A percentile compares a stretch with the other conserved stretches of the same genome.
Evolutionary conservation across 495 filamentous ascomycete species (phyloP).

Genomic region (Halenospora varia): DNA sequence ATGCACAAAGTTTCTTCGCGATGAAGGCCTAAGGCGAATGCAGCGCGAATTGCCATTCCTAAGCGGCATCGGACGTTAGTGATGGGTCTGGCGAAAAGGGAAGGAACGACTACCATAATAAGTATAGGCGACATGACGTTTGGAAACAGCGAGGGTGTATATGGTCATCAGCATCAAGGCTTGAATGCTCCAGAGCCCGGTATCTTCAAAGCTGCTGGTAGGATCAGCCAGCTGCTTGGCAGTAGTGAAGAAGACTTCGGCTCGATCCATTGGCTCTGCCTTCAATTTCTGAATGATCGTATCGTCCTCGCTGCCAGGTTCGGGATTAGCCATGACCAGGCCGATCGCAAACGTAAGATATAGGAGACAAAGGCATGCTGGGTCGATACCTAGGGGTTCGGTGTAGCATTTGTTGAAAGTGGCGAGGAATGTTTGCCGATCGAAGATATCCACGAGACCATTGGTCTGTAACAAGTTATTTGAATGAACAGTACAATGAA

Average conservation of each 20-base stretch:
- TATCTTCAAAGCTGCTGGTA: slow-evolving; percentile 55
- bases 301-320: slow-evolving; percentile 41
- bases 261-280: slow-evolving; percentile 28
- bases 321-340: slow-evolving; percentile 51
- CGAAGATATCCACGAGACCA: slow-evolving; percentile 51
- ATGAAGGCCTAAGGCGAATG: slow-evolving; percentile 57
- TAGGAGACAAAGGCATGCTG: slow-evolving; percentile 39
- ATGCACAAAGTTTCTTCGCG: slow-evolving; percentile 56
- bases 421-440: slow-evolving; percentile 42
- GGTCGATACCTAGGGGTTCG: slow-evolving; percentile 44
- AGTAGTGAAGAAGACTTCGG: slow-evolving; percentile 55
- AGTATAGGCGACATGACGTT: slow-evolving; percentile 55
- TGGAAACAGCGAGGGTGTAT: slow-evolving; percentile 54
- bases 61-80: slow-evolving; percentile 9
- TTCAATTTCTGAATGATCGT: slow-evolving; percentile 47
- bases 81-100: background rate
- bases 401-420: slow-evolving; percentile 47
- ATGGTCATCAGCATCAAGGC: slow-evolving; percentile 56
- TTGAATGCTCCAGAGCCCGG: slow-evolving; percentile 59
- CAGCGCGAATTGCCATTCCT: slow-evolving; percentile 62
- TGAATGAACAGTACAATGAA: no score
- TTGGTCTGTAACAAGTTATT: slow-evolving; percentile 43
- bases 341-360: slow-evolving; percentile 57
- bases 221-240: slow-evolving; percentile 53
- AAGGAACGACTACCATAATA: slow-evolving; percentile 43